Base-by-base conservation (phyloP, 1,284 basidiomycete species). In the Porodaedalea pini region DNA sequence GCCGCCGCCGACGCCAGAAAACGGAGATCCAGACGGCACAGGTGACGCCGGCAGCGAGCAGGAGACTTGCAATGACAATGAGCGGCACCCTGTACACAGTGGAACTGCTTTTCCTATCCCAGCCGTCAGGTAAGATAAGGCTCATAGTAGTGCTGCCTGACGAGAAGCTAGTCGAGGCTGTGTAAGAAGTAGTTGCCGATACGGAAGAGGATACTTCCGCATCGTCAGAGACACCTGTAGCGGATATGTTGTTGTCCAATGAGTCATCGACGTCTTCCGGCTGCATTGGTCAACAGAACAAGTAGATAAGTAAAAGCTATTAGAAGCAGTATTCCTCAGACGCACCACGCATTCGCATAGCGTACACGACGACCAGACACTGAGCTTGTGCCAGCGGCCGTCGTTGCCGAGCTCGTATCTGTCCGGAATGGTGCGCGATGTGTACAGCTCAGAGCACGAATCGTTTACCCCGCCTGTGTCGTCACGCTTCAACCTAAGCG, bases 361-460 rank as follows among this genome's bases (percentile, higher is more conserved):
- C 81, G 40, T 86, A 64, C 85, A 87, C 27, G 88, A 69, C 13
- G 81, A 78, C 73, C 81, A 88, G 29, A 66, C 63, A n/a, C 74
- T 70, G 2, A 77, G 75, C 68, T 77, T 82, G 58, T 79, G 75
- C 86, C 86, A 89, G 55, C 71, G 67, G 11, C 79, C 82, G 72
- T 87, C 85, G n/a, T 70, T 54, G 15, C 74, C 82, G 63, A 75
- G 65, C 53, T 74, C 71, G 68, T 78, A 89, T 66, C 75, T 82
- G 68, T 81, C 78, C 32, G 87, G 82, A 27, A 86, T 62, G 57
- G 63, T 51, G 56, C 60, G 54, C 65, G 65, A 40, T 44, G 55
- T 17, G 6, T 37, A 21, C 50, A 41, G 45, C 54, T 45, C 52
- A 34, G 53, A 36, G 5, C 13, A 34, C 40, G 15, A 40, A 34